Conservation (phyloP, 2,329 filamentous ascomycete species). For the Chrysoporthe austroafricana region DNA sequence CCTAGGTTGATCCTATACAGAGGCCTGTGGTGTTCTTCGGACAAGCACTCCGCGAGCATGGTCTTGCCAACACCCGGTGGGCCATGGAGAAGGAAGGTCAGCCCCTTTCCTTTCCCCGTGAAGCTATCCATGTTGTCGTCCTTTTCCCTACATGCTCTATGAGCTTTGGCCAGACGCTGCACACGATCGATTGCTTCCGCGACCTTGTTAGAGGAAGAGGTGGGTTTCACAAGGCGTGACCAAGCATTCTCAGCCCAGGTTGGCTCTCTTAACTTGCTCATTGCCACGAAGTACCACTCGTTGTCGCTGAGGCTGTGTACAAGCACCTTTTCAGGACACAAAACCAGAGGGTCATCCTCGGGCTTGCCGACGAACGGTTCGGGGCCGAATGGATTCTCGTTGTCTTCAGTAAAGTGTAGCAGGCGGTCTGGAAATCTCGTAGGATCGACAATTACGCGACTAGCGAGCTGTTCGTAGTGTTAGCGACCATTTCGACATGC, state of each 20-base stretch:
- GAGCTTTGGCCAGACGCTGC: background rate
- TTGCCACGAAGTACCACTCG: slow-evolving; percentile 10
- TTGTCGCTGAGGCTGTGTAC: slow-evolving; percentile 12
- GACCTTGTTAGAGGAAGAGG: background rate
- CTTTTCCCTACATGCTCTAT: background rate
- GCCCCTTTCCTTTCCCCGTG: slow-evolving; percentile 7
- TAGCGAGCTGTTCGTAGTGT: background rate
- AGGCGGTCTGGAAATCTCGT: background rate
- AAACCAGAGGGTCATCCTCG: background rate
- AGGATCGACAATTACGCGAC: slow-evolving; percentile 10
- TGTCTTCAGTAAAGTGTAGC: background rate
- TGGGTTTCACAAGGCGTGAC: background rate
- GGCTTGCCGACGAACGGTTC: background rate
- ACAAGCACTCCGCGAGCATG: slow-evolving; percentile 8
- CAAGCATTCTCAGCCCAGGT: background rate
- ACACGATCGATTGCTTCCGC: background rate
- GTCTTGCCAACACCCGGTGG: slow-evolving; percentile 9
- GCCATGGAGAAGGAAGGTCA: slow-evolving; percentile 11
- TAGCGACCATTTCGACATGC: background rate
- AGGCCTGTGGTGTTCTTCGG: slow-evolving; percentile 7
- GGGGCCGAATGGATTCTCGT: background rate
- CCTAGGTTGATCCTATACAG: slow-evolving; percentile 11
- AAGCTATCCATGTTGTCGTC: slow-evolving; percentile 2
- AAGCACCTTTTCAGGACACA: slow-evolving; percentile 4
- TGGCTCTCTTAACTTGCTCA: background rate